Base-by-base conservation (phyloP, 805 yeast genomes). In the Tetrapisispora nanseiensis region DNA sequence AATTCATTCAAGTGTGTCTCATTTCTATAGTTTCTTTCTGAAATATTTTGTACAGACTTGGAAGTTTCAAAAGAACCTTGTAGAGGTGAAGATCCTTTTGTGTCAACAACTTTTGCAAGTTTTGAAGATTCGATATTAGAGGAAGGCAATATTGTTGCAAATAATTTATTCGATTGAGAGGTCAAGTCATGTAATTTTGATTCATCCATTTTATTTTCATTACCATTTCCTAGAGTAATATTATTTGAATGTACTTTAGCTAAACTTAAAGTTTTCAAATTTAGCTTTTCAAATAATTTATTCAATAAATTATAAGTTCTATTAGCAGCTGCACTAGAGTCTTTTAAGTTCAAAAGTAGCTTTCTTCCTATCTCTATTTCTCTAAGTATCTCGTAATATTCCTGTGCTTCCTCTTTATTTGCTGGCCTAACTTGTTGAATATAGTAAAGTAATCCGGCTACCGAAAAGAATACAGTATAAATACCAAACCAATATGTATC, bases 401-500 rank as follows among this genome's bases (percentile, higher is more conserved):
- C 76, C 22, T 44, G 42, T 1, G 70, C 64, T 46, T 72, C 74
- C 13, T 61, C 62, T 18, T 67, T 65, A 42, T 73, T 75, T 20
- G 59, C 55, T 23, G 70, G 68, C 8, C 53, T 50, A 5, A 66
- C 69, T 45, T 72, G 76, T 57, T 84, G 92, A 45, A 77, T 80
- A 57, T 86, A 87, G 56, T 82, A 87, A 6, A 86, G 78, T 52
- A 87, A 68, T 50, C 95, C 86, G 0, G 95, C 95, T 39, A 87
- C 89, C 1, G 95, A 80, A 59, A 85, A 87, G 59, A 87, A 87
- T n/a, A 87, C 82, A 0, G 95, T 86, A 61, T 87, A 87, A 59
- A 83, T 80, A n/a, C 92, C 81, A 55, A 86, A 87, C 95, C 96
- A 86, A 59, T 87, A 89, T 0, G 95, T 84, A 1, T 95, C 95